Conservation (phyloP, 371 early-diverging fungal species). For the Zancudomyces culisetae region DNA sequence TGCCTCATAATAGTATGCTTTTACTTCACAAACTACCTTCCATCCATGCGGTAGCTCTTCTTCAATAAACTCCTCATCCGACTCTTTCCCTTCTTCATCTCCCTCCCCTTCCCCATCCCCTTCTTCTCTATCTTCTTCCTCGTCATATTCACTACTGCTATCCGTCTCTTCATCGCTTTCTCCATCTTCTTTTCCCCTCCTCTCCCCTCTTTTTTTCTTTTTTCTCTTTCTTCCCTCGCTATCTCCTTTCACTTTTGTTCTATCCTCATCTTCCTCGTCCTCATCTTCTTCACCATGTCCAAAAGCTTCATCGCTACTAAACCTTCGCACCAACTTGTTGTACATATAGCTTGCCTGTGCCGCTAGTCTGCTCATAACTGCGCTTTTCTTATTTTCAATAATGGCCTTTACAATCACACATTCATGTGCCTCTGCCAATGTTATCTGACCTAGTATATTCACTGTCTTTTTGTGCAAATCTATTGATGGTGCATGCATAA, state of each 20-base stretch:
- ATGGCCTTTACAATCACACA: constrained; percentile 70
- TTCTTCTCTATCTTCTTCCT: no score
- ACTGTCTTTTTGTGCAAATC: constrained; percentile 80
- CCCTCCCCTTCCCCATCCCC: no score
- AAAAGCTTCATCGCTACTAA: neutral
- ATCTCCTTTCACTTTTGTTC: constrained; percentile 31
- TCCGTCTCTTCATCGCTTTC: constrained; percentile 29
- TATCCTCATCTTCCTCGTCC: constrained; percentile 19
- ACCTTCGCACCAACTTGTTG: constrained; percentile 13
- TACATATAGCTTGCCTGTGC: constrained; percentile 68
- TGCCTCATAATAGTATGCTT: constrained; percentile 68
- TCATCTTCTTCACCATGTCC: neutral
- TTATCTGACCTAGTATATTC: constrained; percentile 56
- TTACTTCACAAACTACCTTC: constrained; percentile 49
- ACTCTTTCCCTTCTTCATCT: neutral
- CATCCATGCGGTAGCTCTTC: constrained; percentile 40
- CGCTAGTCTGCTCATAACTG: constrained; percentile 71
- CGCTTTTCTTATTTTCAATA: constrained; percentile 64
- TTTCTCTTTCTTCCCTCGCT: no score
- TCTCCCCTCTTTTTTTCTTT: no score
- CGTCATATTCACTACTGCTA: no score
- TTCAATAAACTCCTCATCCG: no score
- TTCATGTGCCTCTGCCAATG: constrained; percentile 92
- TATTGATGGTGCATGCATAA: constrained; percentile 82
- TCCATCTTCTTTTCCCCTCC: neutral